These are phyloP conservation scores for Oryza longistaminata DNA, from an alignment of 176 grass and related monocot species.

Conservation along the genomic window DNA sequence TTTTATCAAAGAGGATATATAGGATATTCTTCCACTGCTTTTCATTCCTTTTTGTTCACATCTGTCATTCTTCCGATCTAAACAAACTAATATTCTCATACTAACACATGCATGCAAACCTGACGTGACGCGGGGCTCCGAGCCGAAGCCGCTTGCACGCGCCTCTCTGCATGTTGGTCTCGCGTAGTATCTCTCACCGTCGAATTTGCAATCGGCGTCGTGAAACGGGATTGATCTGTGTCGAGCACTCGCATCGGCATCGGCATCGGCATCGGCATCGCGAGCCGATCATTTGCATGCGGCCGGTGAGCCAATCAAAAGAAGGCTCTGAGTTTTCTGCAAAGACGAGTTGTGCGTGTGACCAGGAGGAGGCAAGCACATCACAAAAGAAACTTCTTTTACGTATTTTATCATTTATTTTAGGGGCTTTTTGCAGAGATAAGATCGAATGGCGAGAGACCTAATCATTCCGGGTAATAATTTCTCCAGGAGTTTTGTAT, in stretches of 20 bases:
- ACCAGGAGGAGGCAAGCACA: constrained; percentile 22
- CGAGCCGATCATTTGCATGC: neutral
- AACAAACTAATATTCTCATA: neutral
- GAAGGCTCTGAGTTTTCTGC: constrained; percentile 35
- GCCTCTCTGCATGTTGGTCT: too few species aligned
- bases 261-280: neutral
- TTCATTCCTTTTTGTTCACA: constrained; percentile 20
- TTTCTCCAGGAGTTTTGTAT: constrained; percentile 38
- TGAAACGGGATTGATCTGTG: neutral
- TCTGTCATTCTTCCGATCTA: neutral
- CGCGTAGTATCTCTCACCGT: neutral
- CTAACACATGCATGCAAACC: neutral
- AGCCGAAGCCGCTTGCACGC: too few species aligned
- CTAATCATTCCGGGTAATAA: constrained; percentile 43
- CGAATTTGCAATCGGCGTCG: neutral
- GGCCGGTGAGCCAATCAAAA: neutral
- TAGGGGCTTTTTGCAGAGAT: constrained; percentile 6
- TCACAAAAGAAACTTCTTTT: constrained; percentile 29
- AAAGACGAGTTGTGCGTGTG: neutral
- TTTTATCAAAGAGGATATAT: neutral
- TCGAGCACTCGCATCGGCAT: neutral
- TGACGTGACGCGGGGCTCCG: neutral
- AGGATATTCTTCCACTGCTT: neutral
- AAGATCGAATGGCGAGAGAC: constrained; percentile 30
- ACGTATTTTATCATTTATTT: neutral